phyloP scores from a whole-genome alignment of 768 basidiomycete genomes.

The Boletus pseudo-olivaceus region DNA sequence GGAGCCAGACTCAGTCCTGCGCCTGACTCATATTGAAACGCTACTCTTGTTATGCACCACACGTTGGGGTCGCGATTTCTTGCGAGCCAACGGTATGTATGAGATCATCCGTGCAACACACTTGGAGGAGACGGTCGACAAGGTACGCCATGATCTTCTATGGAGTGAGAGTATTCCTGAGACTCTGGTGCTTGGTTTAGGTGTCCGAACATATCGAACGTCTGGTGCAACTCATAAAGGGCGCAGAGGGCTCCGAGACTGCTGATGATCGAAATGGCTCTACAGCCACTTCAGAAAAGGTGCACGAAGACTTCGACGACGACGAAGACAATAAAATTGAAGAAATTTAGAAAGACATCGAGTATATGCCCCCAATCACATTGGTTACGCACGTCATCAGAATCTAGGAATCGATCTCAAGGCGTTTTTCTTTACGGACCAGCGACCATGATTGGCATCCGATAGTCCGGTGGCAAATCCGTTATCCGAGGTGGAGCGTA shows the following conservation, averaged over 20 bases:
- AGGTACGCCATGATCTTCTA: constrained; percentile 41
- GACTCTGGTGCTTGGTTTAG: constrained; percentile 35
- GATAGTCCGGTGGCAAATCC: neutral
- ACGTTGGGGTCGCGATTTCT: constrained; percentile 79
- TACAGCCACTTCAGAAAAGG: constrained; percentile 14
- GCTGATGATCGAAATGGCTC: constrained; percentile 35
- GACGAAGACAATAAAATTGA: constrained; percentile 74
- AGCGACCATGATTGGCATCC: neutral
- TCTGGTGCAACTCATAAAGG: constrained; percentile 80
- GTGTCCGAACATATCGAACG: constrained; percentile 86
- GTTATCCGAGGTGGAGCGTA: neutral
- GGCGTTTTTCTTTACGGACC: neutral
- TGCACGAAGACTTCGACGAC: constrained; percentile 42
- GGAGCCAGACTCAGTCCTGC: constrained; percentile 72
- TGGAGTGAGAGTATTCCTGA: neutral
- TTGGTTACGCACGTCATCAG: constrained; percentile 1
- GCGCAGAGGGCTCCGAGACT: constrained; percentile 61
- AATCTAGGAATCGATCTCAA: constrained; percentile 1
- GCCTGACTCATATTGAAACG: constrained; percentile 85
- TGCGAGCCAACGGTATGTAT: constrained; percentile 81
- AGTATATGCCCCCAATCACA: constrained; percentile 12
- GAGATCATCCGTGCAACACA: constrained; percentile 79
- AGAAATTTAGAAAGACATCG: constrained; percentile 53
- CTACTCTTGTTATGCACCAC: constrained; percentile 86
- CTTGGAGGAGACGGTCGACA: constrained; percentile 72